Percentiles rank a stretch among this genome's conserved stretches.
Evolutionary conservation across 352 stramenopile genomes (phyloP).

Genomic region (Phytopythium delawarense): DNA sequence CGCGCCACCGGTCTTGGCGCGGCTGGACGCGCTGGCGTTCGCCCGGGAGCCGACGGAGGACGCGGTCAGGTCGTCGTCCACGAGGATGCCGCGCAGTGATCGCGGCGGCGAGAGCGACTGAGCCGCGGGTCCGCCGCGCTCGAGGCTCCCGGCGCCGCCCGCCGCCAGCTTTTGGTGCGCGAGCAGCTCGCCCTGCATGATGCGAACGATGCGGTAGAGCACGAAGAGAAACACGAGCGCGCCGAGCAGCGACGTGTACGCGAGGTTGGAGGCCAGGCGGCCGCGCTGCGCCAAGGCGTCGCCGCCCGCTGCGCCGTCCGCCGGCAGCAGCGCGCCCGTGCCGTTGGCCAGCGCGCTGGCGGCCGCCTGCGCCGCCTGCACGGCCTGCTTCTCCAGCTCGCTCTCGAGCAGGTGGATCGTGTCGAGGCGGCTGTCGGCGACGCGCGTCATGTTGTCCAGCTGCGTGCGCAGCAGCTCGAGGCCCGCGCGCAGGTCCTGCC

Average conservation of each 20-base stretch:
- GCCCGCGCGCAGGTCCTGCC: conserved; percentile 46
- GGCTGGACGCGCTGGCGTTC: background rate
- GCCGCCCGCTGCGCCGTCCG: background rate
- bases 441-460: conserved; percentile 64
- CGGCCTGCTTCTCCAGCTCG: conserved; percentile 57
- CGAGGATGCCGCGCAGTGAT: conserved; percentile 9
- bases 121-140: conserved; percentile 5
- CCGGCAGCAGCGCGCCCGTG: too few relatives aligned
- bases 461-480: conserved; percentile 42
- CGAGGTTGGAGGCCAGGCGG: conserved; percentile 28
- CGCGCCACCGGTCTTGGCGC: conserved; percentile 5
- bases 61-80: conserved; percentile 15
- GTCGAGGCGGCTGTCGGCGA: conserved; percentile 59
- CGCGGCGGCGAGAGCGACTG: conserved; percentile 20
- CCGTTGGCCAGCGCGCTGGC: conserved; percentile 4
- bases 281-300: conserved; percentile 7
- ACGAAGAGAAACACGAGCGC: conserved; percentile 37
- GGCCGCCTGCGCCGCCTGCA: conserved; percentile 36
- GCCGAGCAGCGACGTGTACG: conserved; percentile 47
- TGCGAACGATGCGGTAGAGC: conserved; percentile 47
- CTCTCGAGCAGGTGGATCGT: conserved; percentile 73
- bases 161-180: conserved; percentile 17
- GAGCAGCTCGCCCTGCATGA: conserved; percentile 40
- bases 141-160: conserved; percentile 5
- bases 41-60: conserved; percentile 5